phyloP scores from a whole-genome alignment of 441 rosid genomes.

The Euphorbia schlechtendalii region DNA sequence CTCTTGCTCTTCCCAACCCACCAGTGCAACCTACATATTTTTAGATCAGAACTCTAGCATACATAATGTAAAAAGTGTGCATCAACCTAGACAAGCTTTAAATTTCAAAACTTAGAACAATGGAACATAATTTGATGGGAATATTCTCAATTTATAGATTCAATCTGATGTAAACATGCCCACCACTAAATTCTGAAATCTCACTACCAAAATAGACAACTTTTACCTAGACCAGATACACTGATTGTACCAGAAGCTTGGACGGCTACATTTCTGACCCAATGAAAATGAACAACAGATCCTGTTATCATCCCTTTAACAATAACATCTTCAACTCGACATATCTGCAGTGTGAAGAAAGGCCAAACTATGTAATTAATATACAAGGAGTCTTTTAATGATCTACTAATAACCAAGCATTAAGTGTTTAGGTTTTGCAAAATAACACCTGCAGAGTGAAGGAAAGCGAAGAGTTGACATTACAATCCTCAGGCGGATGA shows the following conservation, averaged over 20 bases:
- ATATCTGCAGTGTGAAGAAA: conserved; percentile 47
- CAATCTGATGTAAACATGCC: conserved; percentile 5
- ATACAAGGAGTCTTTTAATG: conserved; percentile 17
- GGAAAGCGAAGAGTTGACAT: conserved; percentile 74
- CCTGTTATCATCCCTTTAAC: conserved; percentile 70
- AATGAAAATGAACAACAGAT: conserved; percentile 82
- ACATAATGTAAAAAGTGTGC: conserved; percentile 6
- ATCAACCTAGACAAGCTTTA: not conserved
- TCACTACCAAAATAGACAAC: conserved; percentile 7
- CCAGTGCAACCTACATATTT: conserved; percentile 68
- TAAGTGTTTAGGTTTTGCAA: conserved; percentile 27
- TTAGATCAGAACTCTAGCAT: conserved; percentile 11
- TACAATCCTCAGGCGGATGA: conserved; percentile 94
- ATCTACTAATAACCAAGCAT: conserved; percentile 23
- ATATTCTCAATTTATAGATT: not conserved
- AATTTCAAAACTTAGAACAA: not conserved
- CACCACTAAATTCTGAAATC: not conserved
- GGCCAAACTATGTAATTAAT: conserved; percentile 17
- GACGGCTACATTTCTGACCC: conserved; percentile 62
- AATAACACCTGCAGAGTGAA: conserved; percentile 80
- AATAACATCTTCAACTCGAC: conserved; percentile 77
- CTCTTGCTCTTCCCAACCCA: conserved; percentile 77
- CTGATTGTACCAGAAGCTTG: conserved; percentile 55
- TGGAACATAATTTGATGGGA: not conserved
- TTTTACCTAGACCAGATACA: conserved; percentile 68